A percentile compares a stretch with the other conserved stretches of the same genome.
These are phyloP conservation scores for Colletotrichum camelliae DNA, from an alignment of 2,329 filamentous ascomycete species.

Conservation along the genomic window DNA sequence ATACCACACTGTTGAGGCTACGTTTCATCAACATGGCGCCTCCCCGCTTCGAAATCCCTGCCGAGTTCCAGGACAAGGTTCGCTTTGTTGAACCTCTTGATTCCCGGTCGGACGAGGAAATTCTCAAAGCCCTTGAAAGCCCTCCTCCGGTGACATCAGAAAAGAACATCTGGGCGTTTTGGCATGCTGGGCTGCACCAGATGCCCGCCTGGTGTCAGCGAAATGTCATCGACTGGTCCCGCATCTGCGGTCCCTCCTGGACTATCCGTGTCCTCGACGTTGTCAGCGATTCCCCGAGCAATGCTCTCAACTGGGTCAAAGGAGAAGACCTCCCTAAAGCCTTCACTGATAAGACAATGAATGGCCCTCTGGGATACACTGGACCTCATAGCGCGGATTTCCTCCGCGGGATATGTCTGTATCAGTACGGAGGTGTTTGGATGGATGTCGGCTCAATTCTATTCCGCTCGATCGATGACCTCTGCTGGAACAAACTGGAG, in stretches of 20 bases:
- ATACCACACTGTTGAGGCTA: not conserved
- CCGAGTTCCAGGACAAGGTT: not conserved
- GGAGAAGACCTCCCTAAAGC: slow-evolving; percentile 18
- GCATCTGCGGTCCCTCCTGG: slow-evolving; percentile 42
- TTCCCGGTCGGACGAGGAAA: slow-evolving; percentile 30
- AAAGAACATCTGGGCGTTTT: slow-evolving; percentile 52
- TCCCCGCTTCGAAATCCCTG: not conserved
- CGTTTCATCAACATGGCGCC: not conserved
- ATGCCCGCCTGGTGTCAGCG: slow-evolving; percentile 44
- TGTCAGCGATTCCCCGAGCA: slow-evolving; percentile 38
- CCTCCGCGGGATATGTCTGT: slow-evolving; percentile 43
- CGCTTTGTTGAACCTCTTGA: not conserved
- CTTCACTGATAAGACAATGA: slow-evolving; percentile 41
- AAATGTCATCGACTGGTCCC: slow-evolving; percentile 45
- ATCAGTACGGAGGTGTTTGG: slow-evolving; percentile 42
- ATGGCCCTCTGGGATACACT: slow-evolving; percentile 35
- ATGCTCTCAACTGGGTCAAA: slow-evolving; percentile 39
- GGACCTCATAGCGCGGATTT: slow-evolving; percentile 48
- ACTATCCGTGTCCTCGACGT: slow-evolving; percentile 45
- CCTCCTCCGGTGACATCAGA: slow-evolving; percentile 39
- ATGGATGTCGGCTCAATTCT: slow-evolving; percentile 45
- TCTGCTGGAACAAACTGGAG: slow-evolving; percentile 42
- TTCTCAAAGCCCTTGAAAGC: slow-evolving; percentile 29
- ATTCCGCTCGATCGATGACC: slow-evolving; percentile 38
- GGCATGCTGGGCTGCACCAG: slow-evolving; percentile 39